Evolutionary conservation across 106 monocot species (phyloP), one percentile per base, ranked within the genome.

Genomic region (Cymbidium sinense): DNA sequence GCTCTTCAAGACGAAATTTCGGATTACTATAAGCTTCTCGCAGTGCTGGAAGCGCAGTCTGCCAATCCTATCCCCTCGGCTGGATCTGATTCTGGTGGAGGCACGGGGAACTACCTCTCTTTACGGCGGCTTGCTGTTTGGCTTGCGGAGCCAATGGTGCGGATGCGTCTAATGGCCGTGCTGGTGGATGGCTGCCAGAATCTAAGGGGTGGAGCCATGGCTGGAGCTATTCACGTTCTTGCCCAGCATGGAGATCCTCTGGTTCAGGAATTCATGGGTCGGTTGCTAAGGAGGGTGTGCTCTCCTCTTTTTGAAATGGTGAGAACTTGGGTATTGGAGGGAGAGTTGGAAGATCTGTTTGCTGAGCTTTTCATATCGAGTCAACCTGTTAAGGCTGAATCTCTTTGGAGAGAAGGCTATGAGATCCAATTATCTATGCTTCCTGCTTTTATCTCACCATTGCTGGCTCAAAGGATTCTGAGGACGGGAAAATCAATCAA

Each of bases 291-390:
- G 13, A 65, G 94, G 73, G 92, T 93, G 6, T 99, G 99, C 75
- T 95, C 95, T 21, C 99, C 99, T 4, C 79, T 99, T 65, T 99
- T 95, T 77, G 95, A 95, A 80, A 95, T 95, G 95, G 99, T 99
- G 35, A 51, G 89, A 34, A 83, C 76, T 76, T 99, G 99, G 99
- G 99, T 99, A 55, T 81, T 93, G 67, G 95, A 95, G 81, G 99
- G 99, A 29, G 99, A 99, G 81, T 78, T 99, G 65, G 90, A 93
- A 64, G 99, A 99, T 70, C 50, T 89, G 15, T 95, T 95, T 77
- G 81, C 82, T 7, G 99, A 99, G 70, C 89, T 99, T 75, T 99
- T 99, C 70, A 87, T 99, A 37, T 70, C 92, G 7, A 82, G 90
- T 58, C 92, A 92, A 52, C 86, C 90, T n/a, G 94, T 90, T 4